Evolutionary conservation across 352 stramenopile genomes (phyloP).

Genomic region (Chrysophaeum taylorii): DNA sequence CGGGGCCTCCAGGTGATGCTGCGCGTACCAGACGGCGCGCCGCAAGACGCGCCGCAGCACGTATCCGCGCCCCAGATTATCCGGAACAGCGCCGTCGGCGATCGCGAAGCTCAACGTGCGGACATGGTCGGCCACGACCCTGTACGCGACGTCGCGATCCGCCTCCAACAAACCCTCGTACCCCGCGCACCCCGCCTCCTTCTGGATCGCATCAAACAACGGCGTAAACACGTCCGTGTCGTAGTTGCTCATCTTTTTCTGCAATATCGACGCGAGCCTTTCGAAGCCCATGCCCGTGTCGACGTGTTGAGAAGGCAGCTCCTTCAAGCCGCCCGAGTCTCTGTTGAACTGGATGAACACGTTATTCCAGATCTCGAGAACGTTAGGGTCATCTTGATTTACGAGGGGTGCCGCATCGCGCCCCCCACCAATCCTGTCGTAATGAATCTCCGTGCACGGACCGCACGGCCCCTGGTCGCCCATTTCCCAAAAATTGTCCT

Average conservation of each 20-base stretch:
- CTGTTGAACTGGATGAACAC: conserved; percentile 95
- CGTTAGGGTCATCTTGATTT: conserved; percentile 54
- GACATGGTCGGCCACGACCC: conserved; percentile 88
- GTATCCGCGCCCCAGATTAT: conserved; percentile 87
- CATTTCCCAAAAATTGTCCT: conserved; percentile 97
- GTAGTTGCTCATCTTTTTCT: conserved; percentile 85
- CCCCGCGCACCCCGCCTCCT: conserved; percentile 37
- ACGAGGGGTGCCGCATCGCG: conserved; percentile 60
- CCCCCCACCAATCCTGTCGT: conserved; percentile 73
- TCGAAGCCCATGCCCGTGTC: conserved; percentile 96
- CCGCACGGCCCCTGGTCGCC: conserved; percentile 81
- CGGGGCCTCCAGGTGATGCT: conserved; percentile 87
- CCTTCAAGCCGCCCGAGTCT: conserved; percentile 61
- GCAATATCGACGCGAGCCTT: conserved; percentile 82
- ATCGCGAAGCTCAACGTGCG: conserved; percentile 83
- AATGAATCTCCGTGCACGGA: conserved; percentile 86
- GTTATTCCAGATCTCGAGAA: conserved; percentile 92
- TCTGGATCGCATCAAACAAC: conserved; percentile 47
- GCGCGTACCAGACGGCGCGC: conserved; percentile 89
- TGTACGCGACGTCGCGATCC: conserved; percentile 69
- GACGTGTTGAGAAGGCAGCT: conserved; percentile 76
- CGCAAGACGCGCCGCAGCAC: conserved; percentile 84
- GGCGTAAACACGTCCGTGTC: conserved; percentile 90
- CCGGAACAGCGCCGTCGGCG: conserved; percentile 82
- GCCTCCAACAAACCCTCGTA: too few species aligned